phyloP scores from a whole-genome alignment of 305 asterid genomes.

The Fraxinus nigra region DNA sequence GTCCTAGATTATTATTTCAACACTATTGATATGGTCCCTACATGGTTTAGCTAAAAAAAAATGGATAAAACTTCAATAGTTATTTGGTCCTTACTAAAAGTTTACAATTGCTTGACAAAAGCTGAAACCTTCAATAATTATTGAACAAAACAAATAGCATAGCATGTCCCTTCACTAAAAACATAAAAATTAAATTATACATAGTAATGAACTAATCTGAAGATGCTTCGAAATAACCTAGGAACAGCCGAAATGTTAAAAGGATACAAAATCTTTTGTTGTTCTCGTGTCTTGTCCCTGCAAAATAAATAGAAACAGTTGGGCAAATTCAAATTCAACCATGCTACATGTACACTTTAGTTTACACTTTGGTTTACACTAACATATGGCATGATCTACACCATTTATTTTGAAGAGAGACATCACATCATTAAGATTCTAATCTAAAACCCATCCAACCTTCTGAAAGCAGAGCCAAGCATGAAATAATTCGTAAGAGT shows the following conservation, averaged over 20 bases:
- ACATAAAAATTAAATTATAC: neutral
- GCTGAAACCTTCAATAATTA: neutral
- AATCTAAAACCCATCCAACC: neutral
- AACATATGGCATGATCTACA: no score
- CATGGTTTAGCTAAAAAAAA: no score
- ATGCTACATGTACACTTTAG: no score
- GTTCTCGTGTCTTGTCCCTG: slow-evolving; percentile 88
- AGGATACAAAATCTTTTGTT: slow-evolving; percentile 89
- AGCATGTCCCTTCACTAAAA: slow-evolving; percentile 4
- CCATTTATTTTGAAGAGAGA: no score
- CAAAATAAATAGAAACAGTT: slow-evolving; percentile 19
- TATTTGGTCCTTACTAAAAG: neutral
- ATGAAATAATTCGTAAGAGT: neutral
- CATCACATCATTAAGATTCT: neutral
- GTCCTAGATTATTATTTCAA: neutral
- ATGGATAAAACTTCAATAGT: neutral
- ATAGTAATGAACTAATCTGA: slow-evolving; percentile 8
- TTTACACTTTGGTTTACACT: no score
- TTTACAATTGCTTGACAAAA: neutral
- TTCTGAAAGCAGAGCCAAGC: neutral
- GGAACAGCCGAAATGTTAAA: slow-evolving; percentile 2
- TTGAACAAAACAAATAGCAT: neutral
- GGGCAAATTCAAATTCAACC: neutral
- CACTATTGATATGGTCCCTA: neutral
- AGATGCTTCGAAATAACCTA: neutral